These are phyloP conservation scores for Parachaetomium inaequale DNA, from an alignment of 495 filamentous ascomycete species.

Conservation along the genomic window DNA sequence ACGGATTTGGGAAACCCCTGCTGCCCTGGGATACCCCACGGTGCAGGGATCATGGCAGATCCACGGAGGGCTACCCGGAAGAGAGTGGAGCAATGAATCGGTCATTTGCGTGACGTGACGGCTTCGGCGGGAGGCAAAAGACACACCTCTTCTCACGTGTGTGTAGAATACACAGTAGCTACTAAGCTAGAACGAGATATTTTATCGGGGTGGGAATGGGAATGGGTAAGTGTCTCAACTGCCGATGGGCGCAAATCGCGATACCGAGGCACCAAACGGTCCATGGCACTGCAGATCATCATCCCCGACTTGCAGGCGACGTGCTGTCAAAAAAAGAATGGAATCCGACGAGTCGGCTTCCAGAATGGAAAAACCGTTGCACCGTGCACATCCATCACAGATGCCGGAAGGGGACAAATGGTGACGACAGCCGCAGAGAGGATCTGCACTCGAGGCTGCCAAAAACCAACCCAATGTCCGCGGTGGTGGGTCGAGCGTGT, in stretches of 20 bases:
- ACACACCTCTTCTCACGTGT: too few species aligned
- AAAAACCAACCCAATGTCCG: conserved; percentile 22
- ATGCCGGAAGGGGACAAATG: not conserved
- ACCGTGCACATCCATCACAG: conserved; percentile 7
- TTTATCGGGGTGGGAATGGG: too few species aligned
- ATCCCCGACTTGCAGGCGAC: too few species aligned
- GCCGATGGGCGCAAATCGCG: too few species aligned
- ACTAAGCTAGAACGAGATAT: too few species aligned
- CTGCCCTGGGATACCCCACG: conserved; percentile 13
- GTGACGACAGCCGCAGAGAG: not conserved
- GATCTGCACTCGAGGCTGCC: conserved; percentile 17
- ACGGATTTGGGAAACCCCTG: conserved; percentile 11
- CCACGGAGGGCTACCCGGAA: not conserved
- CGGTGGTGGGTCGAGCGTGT: conserved; percentile 16
- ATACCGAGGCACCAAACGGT: too few species aligned
- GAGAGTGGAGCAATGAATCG: not conserved
- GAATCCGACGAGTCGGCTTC: not conserved
- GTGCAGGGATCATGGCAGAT: conserved; percentile 19
- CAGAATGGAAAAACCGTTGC: conserved; percentile 5
- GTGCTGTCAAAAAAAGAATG: not conserved
- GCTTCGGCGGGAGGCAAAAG: not conserved
- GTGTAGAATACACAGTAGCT: too few species aligned
- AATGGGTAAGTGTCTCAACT: too few species aligned
- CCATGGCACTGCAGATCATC: too few species aligned
- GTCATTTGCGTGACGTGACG: not conserved